Percentiles rank a stretch among this genome's conserved stretches.
Evolutionary conservation across 2,329 filamentous ascomycete species (phyloP).

Genomic region (Colletotrichum musicola): DNA sequence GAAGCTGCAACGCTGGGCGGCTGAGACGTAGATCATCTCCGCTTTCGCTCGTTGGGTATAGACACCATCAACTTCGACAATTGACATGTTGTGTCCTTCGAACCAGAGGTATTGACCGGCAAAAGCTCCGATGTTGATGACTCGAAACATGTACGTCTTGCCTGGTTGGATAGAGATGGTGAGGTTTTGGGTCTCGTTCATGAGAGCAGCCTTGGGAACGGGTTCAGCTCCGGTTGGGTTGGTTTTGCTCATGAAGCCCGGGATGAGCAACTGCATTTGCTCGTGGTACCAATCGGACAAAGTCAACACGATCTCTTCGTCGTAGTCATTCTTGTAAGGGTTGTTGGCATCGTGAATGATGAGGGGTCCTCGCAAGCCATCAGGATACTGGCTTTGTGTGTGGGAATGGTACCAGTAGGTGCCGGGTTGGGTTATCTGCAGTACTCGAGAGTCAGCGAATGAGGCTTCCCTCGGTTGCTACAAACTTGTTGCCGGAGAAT

Average conservation of each 20-base stretch:
- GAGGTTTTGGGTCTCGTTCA: slow-evolving; percentile 77
- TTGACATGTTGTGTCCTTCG: slow-evolving; percentile 74
- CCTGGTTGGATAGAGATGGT: slow-evolving; percentile 71
- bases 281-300: slow-evolving; percentile 80
- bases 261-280: slow-evolving; percentile 61
- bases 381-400: slow-evolving; percentile 75
- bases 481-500: too few relatives aligned
- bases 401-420: slow-evolving; percentile 88
- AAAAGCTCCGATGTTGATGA: slow-evolving; percentile 82
- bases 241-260: slow-evolving; percentile 63
- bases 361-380: slow-evolving; percentile 74
- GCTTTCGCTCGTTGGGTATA: slow-evolving; percentile 73
- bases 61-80: slow-evolving; percentile 80
- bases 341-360: slow-evolving; percentile 73
- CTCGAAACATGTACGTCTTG: slow-evolving; percentile 79
- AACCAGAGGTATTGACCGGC: slow-evolving; percentile 76
- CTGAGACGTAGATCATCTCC: slow-evolving; percentile 73
- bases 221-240: slow-evolving; percentile 73
- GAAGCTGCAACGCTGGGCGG: slow-evolving; percentile 76
- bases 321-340: slow-evolving; percentile 69
- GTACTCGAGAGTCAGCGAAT: too few relatives aligned
- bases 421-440: slow-evolving; percentile 72
- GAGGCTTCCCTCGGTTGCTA: too few relatives aligned
- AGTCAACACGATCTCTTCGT: slow-evolving; percentile 74
- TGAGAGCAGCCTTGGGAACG: slow-evolving; percentile 75